Base-by-base conservation (phyloP, 169 alveolate species). In the Plasmodium cynomolgi region DNA sequence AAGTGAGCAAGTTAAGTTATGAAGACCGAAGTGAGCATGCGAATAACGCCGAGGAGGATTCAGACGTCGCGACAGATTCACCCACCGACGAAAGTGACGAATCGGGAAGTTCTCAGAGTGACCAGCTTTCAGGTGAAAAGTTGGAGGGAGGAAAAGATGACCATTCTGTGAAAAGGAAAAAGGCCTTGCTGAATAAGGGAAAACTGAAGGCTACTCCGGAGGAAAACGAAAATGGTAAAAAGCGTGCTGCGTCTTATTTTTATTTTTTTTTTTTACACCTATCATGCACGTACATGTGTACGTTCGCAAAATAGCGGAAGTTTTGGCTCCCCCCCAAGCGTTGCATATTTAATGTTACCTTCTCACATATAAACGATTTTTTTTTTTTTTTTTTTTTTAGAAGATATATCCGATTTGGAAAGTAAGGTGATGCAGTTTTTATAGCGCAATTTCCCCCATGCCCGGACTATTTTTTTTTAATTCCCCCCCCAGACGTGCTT, bases 331-430 rank as follows among this genome's bases (percentile, higher is more conserved):
- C 20, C 8, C 44, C 23, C 62, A 8, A 3, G 23, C 34, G n/a
- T 33, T 75, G 47, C 56, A 37, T 75, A 23, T 80, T 82, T 9
- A 56, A 8, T 82, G 20, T 23, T 56, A 20, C 41, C 26, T 56
- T 8, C 33, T 29, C 80, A 82, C 41, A 56, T 82, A 29, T 26
- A 20, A 82, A 54, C 39, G 13, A 23, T 84, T 47, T 47, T 29
- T 33, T 73, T 20, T 85, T 72, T 50, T 50, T 84, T 74, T 84
- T 84, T 85, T 77, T 50, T 85, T 85, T 33, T 33, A 85, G 93
- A 85, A 75, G 85, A 85, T 56, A 74, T 85, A 74, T 85, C 93
- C n/a, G 84, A 77, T 50, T 74, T 85, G 72, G 93, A 85, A 34
- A 79, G 81, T 26, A 85, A 74, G 29, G 93, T 85, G 58, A 75